A percentile compares a stretch with the other conserved stretches of the same genome.
Conservation (phyloP, 1,139 yeast species). For the Pichia sp. region DNA sequence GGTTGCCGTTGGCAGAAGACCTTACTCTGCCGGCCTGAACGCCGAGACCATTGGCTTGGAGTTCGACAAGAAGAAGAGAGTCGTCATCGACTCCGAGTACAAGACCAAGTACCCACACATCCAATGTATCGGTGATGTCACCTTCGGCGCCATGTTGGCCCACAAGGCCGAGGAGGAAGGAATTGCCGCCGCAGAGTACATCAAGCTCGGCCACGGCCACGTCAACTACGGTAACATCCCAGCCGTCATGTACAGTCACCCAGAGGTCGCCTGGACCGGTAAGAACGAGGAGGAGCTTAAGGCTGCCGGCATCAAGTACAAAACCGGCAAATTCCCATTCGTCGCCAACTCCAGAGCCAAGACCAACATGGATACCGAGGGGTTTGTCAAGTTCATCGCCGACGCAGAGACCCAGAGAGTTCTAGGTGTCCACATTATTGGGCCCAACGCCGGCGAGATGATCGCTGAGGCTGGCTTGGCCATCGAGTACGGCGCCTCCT, state of each 20-base stretch:
- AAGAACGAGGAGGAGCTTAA: constrained; percentile 93
- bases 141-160: constrained; percentile 98
- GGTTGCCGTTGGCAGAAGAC: constrained; percentile 99
- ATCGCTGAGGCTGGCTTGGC: constrained; percentile 98
- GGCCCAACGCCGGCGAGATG: constrained; percentile 99
- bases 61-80: constrained; percentile 84
- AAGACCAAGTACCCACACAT: constrained; percentile 90
- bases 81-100: constrained; percentile 91
- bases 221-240: constrained; percentile 98
- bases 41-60: constrained; percentile 88
- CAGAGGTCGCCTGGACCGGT: constrained; percentile 99
- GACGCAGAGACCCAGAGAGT: constrained; percentile 97
- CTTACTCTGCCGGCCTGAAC: constrained; percentile 85
- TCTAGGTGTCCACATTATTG: constrained; percentile 94
- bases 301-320: constrained; percentile 88
- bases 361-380: constrained; percentile 95
- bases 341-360: constrained; percentile 99
- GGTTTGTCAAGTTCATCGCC: constrained; percentile 91
- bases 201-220: constrained; percentile 92
- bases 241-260: constrained; percentile 97
- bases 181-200: constrained; percentile 94
- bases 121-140: constrained; percentile 96
- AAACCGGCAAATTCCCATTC: constrained; percentile 97
- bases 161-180: constrained; percentile 99
- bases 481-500: constrained; percentile 96